phyloP scores from a whole-genome alignment of 257 asterid species.

The Buddleja alternifolia region DNA sequence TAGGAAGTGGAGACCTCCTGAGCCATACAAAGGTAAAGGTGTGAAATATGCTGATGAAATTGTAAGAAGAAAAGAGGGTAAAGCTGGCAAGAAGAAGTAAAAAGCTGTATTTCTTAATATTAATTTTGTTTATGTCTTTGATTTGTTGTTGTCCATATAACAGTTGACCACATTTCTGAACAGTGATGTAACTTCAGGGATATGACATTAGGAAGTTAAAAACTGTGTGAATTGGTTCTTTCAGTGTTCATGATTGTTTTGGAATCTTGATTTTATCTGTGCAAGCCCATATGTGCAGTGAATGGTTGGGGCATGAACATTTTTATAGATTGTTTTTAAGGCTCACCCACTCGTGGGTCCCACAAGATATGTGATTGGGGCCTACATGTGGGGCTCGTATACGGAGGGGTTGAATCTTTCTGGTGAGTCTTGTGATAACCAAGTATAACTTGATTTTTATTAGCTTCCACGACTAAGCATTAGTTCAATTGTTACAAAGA shows the following conservation, averaged over 20 bases:
- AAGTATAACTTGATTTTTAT: too few species aligned
- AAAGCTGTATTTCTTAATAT: not conserved
- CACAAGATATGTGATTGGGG: too few species aligned
- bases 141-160: slow-evolving; percentile 33
- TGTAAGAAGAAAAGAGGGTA: slow-evolving; percentile 92
- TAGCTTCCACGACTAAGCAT: too few species aligned
- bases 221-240: slow-evolving; percentile 26
- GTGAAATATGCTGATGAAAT: slow-evolving; percentile 93
- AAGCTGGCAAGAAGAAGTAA: slow-evolving; percentile 94
- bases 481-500: too few species aligned
- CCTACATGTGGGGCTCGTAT: too few species aligned
- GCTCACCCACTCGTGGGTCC: too few species aligned
- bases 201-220: too few species aligned
- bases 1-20: slow-evolving; percentile 99
- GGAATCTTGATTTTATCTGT: slow-evolving; percentile 26
- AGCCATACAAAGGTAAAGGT: slow-evolving; percentile 98
- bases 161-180: slow-evolving; percentile 18
- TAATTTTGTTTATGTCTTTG: slow-evolving; percentile 9
- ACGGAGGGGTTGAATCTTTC: too few species aligned
- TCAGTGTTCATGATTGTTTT: not conserved
- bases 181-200: not conserved
- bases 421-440: too few species aligned
- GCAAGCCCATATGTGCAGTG: not conserved
- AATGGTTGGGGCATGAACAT: too few species aligned
- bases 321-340: too few species aligned